phyloP scores from a whole-genome alignment of 306 rosid species.

The Gynostemma pentaphyllum region DNA sequence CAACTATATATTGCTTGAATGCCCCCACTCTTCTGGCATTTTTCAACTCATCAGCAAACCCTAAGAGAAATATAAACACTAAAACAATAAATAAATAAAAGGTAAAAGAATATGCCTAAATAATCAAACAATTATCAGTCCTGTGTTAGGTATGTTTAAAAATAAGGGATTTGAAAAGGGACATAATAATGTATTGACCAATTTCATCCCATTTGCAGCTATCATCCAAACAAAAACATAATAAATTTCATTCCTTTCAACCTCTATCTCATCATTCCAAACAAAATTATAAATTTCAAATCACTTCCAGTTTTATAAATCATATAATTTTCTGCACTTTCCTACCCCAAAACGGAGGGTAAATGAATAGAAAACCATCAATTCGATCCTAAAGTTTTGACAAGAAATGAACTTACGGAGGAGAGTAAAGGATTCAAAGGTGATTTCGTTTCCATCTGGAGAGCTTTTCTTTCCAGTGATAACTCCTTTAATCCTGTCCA shows the following conservation, averaged over 20 bases:
- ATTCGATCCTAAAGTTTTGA: background rate
- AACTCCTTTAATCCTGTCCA: slow-evolving; percentile 61
- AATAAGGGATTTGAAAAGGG: no score
- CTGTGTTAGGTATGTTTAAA: no score
- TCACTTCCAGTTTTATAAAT: no score
- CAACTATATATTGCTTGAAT: slow-evolving; percentile 67
- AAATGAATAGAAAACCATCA: background rate
- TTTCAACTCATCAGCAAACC: slow-evolving; percentile 69
- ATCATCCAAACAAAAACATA: background rate
- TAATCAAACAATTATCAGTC: no score
- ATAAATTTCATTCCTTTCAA: background rate
- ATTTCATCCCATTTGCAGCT: no score
- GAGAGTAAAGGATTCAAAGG: slow-evolving; percentile 48
- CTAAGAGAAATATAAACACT: slow-evolving; percentile 16
- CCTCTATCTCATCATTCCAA: no score
- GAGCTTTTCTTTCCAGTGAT: slow-evolving; percentile 50
- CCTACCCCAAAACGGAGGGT: no score
- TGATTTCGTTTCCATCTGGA: slow-evolving; percentile 14
- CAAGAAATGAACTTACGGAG: slow-evolving; percentile 32
- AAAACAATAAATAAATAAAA: background rate
- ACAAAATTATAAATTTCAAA: no score
- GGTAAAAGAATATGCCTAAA: no score
- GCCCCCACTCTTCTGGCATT: slow-evolving; percentile 50
- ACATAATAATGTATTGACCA: no score
- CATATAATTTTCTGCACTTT: no score